A percentile compares a stretch with the other conserved stretches of the same genome.
Conservation (phyloP, 2,329 filamentous ascomycete species). For the Leptosphaerulina australis region DNA sequence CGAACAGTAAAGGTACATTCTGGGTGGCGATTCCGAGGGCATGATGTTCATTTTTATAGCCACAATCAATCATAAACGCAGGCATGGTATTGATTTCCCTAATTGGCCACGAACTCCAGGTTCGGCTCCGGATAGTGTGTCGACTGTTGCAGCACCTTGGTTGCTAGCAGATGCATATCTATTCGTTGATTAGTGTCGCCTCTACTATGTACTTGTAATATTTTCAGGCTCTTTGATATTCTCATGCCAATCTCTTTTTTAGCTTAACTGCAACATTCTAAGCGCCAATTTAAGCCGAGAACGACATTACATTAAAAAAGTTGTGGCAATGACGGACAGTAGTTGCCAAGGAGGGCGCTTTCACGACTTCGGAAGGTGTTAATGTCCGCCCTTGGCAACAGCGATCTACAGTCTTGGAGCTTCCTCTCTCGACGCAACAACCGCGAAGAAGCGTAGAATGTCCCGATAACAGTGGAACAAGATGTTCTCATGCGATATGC, state of each 20-base stretch:
- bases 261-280: neutral
- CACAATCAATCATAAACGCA: neutral
- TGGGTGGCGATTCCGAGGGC: neutral
- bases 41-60: neutral
- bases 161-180: too few relatives aligned
- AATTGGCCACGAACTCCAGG: neutral
- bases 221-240: too few relatives aligned
- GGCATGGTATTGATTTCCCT: neutral
- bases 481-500: conserved; percentile 22
- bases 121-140: neutral
- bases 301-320: neutral
- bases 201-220: too few relatives aligned
- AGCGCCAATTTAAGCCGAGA: too few relatives aligned
- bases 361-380: conserved; percentile 40
- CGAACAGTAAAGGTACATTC: neutral
- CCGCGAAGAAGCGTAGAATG: conserved; percentile 15
- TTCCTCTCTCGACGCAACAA: conserved; percentile 40
- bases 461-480: conserved; percentile 32
- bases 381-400: conserved; percentile 34
- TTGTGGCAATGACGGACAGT: conserved; percentile 10
- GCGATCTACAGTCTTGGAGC: conserved; percentile 38
- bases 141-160: neutral
- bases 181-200: too few relatives aligned
- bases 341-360: conserved; percentile 30
- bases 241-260: neutral